These are phyloP conservation scores for Sarocladiaceae sp. DNA, from an alignment of 2,329 filamentous ascomycete genomes.

Conservation along the genomic window DNA sequence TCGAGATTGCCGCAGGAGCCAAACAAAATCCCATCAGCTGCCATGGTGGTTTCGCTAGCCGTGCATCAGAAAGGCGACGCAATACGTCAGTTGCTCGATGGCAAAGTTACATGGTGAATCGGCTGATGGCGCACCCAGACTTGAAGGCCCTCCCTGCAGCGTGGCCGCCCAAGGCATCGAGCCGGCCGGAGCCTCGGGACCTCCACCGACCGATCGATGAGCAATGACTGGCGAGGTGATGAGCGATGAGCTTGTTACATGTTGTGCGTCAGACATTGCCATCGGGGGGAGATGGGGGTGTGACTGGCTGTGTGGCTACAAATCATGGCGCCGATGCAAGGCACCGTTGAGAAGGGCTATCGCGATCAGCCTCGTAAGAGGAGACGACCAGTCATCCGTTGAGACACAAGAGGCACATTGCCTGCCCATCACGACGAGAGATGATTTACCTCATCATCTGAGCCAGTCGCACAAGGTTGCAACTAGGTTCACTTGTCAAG, in stretches of 20 bases:
- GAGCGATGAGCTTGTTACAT: too few species aligned
- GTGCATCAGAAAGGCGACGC: slow-evolving; percentile 4
- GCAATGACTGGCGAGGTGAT: too few species aligned
- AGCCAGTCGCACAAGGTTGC: background rate
- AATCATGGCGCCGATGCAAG: background rate
- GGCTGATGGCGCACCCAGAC: background rate
- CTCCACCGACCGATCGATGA: background rate
- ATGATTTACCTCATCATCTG: too few species aligned
- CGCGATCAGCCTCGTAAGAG: background rate
- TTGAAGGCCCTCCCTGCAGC: background rate
- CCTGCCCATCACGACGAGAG: too few species aligned
- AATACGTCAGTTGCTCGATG: slow-evolving; percentile 2
- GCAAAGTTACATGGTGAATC: slow-evolving; percentile 6
- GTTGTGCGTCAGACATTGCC: too few species aligned
- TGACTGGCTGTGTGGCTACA: background rate
- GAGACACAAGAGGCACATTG: too few species aligned
- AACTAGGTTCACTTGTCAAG: too few species aligned
- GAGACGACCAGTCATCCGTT: background rate
- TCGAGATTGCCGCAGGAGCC: slow-evolving; percentile 1
- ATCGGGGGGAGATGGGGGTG: too few species aligned
- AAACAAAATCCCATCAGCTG: slow-evolving; percentile 1
- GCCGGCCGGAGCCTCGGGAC: too few species aligned
- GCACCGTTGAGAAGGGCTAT: background rate
- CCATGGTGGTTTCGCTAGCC: slow-evolving; percentile 2
- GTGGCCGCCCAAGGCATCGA: background rate